Evolutionary conservation across 306 rosid genomes (phyloP), one percentile per base, ranked within the genome.

Genomic region (Fagus crenata): DNA sequence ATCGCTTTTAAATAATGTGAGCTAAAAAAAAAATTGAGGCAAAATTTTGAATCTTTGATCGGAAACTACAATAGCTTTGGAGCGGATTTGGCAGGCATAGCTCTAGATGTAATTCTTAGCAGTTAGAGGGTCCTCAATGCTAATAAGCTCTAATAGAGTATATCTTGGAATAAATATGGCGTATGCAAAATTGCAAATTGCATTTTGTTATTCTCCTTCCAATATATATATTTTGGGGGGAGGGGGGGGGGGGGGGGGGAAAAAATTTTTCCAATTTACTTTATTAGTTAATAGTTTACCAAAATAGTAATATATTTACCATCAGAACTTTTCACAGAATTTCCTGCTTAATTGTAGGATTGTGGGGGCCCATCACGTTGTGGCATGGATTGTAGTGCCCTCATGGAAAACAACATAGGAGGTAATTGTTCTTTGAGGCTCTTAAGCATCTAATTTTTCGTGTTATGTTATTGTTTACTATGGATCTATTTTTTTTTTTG

Each of bases 311-410:
- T 67, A 37, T 58, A 36, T 37, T 33, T n/a, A 43, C 55, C 18
- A n/a, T 4, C 60, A 15, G 18, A 14, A 42, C 18, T 76, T 74
- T 53, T 22, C 15, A 28, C 55, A 55, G 1, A 46, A n/a, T 35
- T 58, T 42, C 74, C 60, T 71, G 18, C 78, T 76, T 54, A 75
- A 72, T 80, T 72, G 81, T 80, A 95, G 99, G 92, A 89, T 54
- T 95, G 97, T 82, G 96, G 97, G 63, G 99, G 97, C 31, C 90
- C 97, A 42, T 81, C 78, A 0, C 97, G 55, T 40, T 95, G 98
- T 83, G 97, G 96, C 72, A 92, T 85, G 92, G 89, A 77, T 42
- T 95, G 97, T 82, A 88, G 87, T 83, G 97, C 97, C 65, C 97
- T 95, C 79, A 87, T 85, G 78, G 90, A 89, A 41, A 80, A 81